A percentile compares a stretch with the other conserved stretches of the same genome.
These are phyloP conservation scores for Schwanniomyces etchellsii DNA, from an alignment of 1,139 yeast species.

Conservation along the genomic window DNA sequence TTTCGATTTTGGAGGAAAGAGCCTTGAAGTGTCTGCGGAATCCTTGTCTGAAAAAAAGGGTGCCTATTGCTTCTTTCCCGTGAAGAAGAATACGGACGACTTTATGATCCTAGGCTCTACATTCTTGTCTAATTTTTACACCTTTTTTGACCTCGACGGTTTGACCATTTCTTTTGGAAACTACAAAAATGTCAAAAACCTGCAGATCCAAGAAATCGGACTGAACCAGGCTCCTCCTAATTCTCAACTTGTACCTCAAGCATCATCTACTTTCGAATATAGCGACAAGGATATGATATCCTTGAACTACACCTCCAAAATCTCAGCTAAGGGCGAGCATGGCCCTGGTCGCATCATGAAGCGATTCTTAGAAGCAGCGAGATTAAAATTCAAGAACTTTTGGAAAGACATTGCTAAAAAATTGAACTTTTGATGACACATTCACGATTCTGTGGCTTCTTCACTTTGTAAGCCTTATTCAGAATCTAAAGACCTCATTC, in stretches of 20 bases:
- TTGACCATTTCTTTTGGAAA: constrained; percentile 5
- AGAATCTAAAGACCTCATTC: too few species aligned
- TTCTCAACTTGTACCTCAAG: neutral
- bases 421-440: neutral
- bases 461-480: too few species aligned
- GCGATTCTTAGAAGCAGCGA: too few species aligned
- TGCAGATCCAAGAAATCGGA: neutral
- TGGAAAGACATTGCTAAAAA: too few species aligned
- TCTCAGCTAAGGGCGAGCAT: too few species aligned
- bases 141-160: constrained; percentile 5
- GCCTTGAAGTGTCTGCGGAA: neutral
- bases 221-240: neutral
- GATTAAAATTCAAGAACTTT: too few species aligned
- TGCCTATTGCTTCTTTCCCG: constrained; percentile 4
- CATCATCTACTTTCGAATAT: neutral
- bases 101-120: constrained; percentile 5
- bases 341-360: too few species aligned
- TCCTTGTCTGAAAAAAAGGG: constrained; percentile 3
- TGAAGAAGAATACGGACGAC: constrained; percentile 3
- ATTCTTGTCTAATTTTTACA: constrained; percentile 5
- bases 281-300: neutral
- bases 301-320: constrained; percentile 1
- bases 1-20: constrained; percentile 3
- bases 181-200: constrained; percentile 1
- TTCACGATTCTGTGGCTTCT: neutral